These are phyloP conservation scores for Trebouxia gelatinosa DNA, from an alignment of 163 green algal species.

Conservation along the genomic window DNA sequence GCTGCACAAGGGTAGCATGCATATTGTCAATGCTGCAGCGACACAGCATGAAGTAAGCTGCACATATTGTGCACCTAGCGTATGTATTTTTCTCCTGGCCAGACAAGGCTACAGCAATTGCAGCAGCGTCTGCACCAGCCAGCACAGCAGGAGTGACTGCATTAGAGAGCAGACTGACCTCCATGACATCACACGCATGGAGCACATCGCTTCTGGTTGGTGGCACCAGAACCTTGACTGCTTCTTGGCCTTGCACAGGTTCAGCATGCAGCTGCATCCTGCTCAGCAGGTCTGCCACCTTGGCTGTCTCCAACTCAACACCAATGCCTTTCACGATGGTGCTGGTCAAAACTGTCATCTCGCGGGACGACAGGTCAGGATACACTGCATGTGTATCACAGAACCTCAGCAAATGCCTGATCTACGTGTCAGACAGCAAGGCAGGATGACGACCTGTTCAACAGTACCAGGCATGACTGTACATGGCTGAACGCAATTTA, in stretches of 20 bases:
- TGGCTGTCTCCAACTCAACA: conserved; percentile 55
- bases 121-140: too few species aligned
- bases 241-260: conserved; percentile 18
- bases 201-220: conserved; percentile 93
- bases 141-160: too few species aligned
- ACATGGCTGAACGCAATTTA: not conserved
- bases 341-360: conserved; percentile 66
- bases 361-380: conserved; percentile 72
- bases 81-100: too few species aligned
- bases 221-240: conserved; percentile 64
- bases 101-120: too few species aligned
- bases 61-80: too few species aligned
- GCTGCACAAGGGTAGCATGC: too few species aligned
- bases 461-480: not conserved
- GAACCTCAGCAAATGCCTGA: not conserved
- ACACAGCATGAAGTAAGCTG: too few species aligned
- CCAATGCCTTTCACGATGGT: conserved; percentile 90
- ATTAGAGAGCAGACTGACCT: conserved; percentile 60
- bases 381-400: conserved; percentile 62
- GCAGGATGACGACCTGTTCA: not conserved
- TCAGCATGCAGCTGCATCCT: conserved; percentile 73
- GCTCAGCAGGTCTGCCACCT: conserved; percentile 67
- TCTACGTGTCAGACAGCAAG: not conserved
- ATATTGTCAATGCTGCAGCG: too few species aligned
- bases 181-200: conserved; percentile 93